Evolutionary conservation across 1,284 basidiomycete species (phyloP).

Genomic region (Rhodotorula sp.): DNA sequence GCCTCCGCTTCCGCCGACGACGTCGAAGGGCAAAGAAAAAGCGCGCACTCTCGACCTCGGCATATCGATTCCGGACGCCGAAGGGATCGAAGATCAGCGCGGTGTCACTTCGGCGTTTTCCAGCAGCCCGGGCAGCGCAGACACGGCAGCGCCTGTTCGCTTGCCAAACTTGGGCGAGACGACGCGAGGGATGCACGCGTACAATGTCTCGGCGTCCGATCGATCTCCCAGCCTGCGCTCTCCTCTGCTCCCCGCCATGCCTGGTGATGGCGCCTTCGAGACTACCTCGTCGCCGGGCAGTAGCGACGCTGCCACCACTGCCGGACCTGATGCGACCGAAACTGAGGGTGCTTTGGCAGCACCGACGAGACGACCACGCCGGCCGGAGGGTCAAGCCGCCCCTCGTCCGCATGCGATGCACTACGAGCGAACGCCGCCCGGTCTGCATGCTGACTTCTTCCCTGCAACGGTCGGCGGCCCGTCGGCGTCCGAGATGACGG

Average conservation of each 20-base stretch:
- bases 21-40: slow-evolving; percentile 11
- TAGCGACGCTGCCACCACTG: too few relatives aligned
- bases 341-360: neutral
- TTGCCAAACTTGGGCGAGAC: neutral
- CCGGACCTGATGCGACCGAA: too few relatives aligned
- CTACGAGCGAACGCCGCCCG: slow-evolving; percentile 3
- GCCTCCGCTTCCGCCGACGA: neutral
- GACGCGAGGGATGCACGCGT: neutral
- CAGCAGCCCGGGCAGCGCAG: neutral
- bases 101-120: neutral
- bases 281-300: too few relatives aligned
- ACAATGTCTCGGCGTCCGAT: too few relatives aligned
- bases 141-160: neutral
- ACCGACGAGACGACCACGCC: neutral
- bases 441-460: neutral
- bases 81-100: neutral
- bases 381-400: neutral
- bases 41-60: slow-evolving; percentile 19
- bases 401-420: slow-evolving; percentile 7
- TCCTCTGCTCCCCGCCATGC: too few relatives aligned
- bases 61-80: slow-evolving; percentile 1
- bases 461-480: slow-evolving; percentile 18
- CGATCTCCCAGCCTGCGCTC: too few relatives aligned
- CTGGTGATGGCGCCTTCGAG: too few relatives aligned
- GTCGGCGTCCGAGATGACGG: slow-evolving; percentile 18